Conservation (phyloP, 352 stramenopile species). For the Salisapilia sapeloensis region DNA sequence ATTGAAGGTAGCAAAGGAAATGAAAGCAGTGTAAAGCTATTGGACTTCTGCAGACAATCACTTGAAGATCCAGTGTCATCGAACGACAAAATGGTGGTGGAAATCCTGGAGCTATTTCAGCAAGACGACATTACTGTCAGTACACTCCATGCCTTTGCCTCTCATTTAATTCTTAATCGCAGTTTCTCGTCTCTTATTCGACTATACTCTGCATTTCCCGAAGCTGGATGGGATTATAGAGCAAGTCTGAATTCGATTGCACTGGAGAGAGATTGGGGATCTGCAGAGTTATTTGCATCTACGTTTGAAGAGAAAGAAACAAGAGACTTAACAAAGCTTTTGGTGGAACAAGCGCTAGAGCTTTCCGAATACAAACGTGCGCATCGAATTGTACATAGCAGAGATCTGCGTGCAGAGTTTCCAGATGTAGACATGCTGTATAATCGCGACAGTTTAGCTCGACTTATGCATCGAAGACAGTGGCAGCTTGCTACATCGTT, state of each 20-base stretch:
- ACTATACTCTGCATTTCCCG: constrained; percentile 14
- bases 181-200: constrained; percentile 34
- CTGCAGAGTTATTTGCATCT: constrained; percentile 23
- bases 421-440: constrained; percentile 53
- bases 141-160: constrained; percentile 7
- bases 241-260: constrained; percentile 17
- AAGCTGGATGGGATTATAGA: constrained; percentile 14
- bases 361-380: constrained; percentile 42
- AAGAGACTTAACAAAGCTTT: constrained; percentile 13
- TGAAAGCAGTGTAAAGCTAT: constrained; percentile 11
- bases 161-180: constrained; percentile 14
- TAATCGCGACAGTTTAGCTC: constrained; percentile 28
- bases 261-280: constrained; percentile 36
- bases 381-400: constrained; percentile 32
- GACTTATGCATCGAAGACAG: constrained; percentile 40
- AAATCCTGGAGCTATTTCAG: constrained; percentile 35
- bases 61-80: constrained; percentile 5
- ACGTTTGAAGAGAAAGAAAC: constrained; percentile 11
- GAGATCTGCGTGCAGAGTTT: constrained; percentile 25
- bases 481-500: constrained; percentile 48
- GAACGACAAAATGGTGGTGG: constrained; percentile 40
- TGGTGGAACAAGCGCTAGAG: constrained; percentile 33
- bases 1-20: constrained; percentile 7
- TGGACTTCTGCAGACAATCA: constrained; percentile 10
- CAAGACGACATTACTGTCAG: constrained; percentile 11